Conservation (phyloP, 768 basidiomycete species). For the Lactarius sp. region DNA sequence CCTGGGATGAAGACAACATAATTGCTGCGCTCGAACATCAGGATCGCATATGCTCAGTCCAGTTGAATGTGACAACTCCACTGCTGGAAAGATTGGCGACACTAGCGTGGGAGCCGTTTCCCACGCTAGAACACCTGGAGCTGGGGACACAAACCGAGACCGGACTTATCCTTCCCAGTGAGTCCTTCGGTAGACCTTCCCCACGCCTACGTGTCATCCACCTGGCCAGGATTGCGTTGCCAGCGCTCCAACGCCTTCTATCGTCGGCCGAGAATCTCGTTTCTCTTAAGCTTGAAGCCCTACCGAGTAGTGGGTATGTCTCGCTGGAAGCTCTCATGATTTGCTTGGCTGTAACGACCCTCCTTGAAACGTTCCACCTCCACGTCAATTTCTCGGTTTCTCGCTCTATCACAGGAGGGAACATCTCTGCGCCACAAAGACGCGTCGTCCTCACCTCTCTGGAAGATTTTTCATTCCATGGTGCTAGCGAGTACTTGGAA, state of each 20-base stretch:
- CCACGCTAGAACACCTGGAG: background rate
- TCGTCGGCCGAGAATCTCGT: background rate
- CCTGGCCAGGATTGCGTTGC: background rate
- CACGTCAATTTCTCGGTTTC: slow-evolving; percentile 1
- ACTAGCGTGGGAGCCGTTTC: background rate
- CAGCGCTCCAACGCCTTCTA: background rate
- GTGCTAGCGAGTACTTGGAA: slow-evolving; percentile 6
- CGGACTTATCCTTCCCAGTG: background rate
- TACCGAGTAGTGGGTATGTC: slow-evolving; percentile 1
- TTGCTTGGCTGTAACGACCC: background rate
- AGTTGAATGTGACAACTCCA: background rate
- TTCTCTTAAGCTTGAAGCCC: slow-evolving; percentile 2
- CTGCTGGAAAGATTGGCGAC: background rate
- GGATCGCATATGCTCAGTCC: background rate
- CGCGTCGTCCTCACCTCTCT: background rate
- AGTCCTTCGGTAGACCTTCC: background rate
- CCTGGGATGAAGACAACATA: background rate
- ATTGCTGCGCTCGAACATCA: background rate
- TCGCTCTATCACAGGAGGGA: background rate
- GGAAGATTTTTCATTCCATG: background rate
- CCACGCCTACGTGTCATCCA: slow-evolving; percentile 1
- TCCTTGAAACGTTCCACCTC: slow-evolving; percentile 1
- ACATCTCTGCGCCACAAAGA: too few relatives aligned
- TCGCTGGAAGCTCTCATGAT: background rate
- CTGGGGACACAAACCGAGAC: background rate